Base-by-base conservation (phyloP, 2,329 filamentous ascomycete genomes). In the Parafenestella ontariensis region DNA sequence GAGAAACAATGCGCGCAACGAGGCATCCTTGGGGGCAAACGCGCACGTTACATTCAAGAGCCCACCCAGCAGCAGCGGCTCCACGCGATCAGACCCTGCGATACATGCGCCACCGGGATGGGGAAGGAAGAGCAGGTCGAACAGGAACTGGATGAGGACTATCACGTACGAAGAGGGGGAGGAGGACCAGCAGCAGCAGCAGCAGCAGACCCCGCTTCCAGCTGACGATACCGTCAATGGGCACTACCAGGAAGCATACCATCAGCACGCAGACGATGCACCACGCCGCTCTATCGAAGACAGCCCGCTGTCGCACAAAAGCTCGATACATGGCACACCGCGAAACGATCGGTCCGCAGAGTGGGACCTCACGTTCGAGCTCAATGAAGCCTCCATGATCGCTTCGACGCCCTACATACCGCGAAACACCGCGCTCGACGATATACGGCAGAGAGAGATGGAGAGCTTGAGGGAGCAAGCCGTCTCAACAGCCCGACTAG, bases 331-430 rank as follows among this genome's bases (percentile, higher is more conserved):
- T 13, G 71, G 60, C 50, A 77, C 64, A 20, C 70, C 61, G 52
- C 68, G 61, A 28, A 51, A 60, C 36, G 56, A 62, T 41, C 52
- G 50, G 26, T 59, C 62, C 18, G 62, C 61, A 18, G 60, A 65
- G 21, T 76, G 70, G 73, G 74, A 78, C 49, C 56, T 71, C 10
- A 74, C 75, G 9, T 74, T 79, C 15, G 79, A 82, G 31, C 76
- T 82, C 52, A 77, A 79, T 48, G 73, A 76, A 18, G 75, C 72
- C 17, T 80, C 78, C 13, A 64, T 83, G 34, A 74, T 82, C 5
- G 77, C 78, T 4, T 82, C 80, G 4, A 83, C 81, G 3, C 81
- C 81, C 13, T 74, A 74, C 56, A 63, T 78, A 20, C 71, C 73
- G n/a, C 69, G 76, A 63, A 79, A 68, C 52, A 76, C 72, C 1